phyloP scores from a whole-genome alignment of 2,329 filamentous ascomycete species.

The Microdochium trichocladiopsis region DNA sequence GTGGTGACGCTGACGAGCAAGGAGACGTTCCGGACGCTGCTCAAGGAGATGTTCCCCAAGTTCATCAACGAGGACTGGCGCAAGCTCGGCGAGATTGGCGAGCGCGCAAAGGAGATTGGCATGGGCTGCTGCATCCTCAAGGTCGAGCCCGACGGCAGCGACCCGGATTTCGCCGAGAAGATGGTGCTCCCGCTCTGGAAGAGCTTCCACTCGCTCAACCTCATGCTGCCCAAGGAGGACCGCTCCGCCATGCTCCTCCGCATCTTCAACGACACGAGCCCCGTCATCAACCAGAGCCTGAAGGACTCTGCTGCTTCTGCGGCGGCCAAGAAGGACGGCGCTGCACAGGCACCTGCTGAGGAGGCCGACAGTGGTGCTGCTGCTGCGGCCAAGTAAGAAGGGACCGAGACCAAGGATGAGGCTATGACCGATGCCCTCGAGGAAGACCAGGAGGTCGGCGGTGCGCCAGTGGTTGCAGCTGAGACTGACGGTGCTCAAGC shows the following conservation, averaged over 20 bases:
- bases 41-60: conserved; percentile 96
- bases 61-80: conserved; percentile 68
- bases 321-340: conserved; percentile 24
- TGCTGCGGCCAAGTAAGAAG: conserved; percentile 23
- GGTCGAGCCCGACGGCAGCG: conserved; percentile 66
- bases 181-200: conserved; percentile 94
- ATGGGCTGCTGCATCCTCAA: conserved; percentile 92
- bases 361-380: conserved; percentile 17
- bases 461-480: too few relatives aligned
- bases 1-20: conserved; percentile 69
- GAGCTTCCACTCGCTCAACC: conserved; percentile 82
- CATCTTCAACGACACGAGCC: conserved; percentile 83
- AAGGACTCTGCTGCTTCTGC: conserved; percentile 40
- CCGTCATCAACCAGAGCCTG: conserved; percentile 65
- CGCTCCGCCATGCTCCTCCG: conserved; percentile 85
- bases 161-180: conserved; percentile 57
- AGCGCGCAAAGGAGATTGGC: conserved; percentile 67
- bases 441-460: not conserved
- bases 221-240: conserved; percentile 98
- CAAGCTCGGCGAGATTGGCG: conserved; percentile 79
- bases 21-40: conserved; percentile 71
- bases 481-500: too few relatives aligned
- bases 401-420: conserved; percentile 6
- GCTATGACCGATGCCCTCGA: not conserved
- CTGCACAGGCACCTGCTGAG: conserved; percentile 26